phyloP scores from a whole-genome alignment of 495 filamentous ascomycete species.

The Lophiostoma macrostomum region DNA sequence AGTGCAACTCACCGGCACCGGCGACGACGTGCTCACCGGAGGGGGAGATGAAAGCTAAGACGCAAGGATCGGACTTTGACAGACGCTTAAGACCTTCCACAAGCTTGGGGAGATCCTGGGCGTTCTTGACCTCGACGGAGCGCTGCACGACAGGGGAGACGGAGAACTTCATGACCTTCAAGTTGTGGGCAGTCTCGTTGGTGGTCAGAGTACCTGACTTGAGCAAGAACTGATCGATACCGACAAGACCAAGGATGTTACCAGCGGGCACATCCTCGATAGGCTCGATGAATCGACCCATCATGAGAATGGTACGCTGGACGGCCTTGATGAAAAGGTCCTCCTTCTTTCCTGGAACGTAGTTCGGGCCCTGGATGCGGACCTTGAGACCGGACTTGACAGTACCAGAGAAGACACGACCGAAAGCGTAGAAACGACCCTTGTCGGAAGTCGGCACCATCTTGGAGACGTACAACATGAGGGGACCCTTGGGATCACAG shows the following conservation, averaged over 20 bases:
- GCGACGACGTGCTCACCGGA: constrained; percentile 98
- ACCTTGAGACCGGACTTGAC: constrained; percentile 97
- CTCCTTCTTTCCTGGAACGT: constrained; percentile 95
- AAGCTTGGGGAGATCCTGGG: constrained; percentile 98
- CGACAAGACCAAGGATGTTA: constrained; percentile 98
- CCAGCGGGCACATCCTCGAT: constrained; percentile 98
- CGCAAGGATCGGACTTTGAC: constrained; percentile 99
- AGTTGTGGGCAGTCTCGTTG: constrained; percentile 95
- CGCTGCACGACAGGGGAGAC: constrained; percentile 98
- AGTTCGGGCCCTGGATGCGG: constrained; percentile 99
- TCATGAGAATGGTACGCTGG: constrained; percentile 99
- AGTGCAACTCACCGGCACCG: constrained; percentile 97
- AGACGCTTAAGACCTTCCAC: constrained; percentile 99
- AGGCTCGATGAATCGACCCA: constrained; percentile 98
- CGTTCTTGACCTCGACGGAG: constrained; percentile 99
- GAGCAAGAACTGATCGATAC: constrained; percentile 99
- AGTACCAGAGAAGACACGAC: constrained; percentile 98
- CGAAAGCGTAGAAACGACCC: constrained; percentile 99
- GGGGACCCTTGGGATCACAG: constrained; percentile 94
- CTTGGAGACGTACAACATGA: constrained; percentile 99
- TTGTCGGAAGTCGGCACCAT: constrained; percentile 99
- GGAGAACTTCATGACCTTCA: constrained; percentile 99
- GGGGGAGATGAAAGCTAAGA: constrained; percentile 80
- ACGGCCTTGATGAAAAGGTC: constrained; percentile 99
- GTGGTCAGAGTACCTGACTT: constrained; percentile 99